Percentiles rank a stretch among this genome's conserved stretches.
These are phyloP conservation scores for Coemansia sp. DNA, from an alignment of 192 early-diverging fungal genomes.

Conservation along the genomic window DNA sequence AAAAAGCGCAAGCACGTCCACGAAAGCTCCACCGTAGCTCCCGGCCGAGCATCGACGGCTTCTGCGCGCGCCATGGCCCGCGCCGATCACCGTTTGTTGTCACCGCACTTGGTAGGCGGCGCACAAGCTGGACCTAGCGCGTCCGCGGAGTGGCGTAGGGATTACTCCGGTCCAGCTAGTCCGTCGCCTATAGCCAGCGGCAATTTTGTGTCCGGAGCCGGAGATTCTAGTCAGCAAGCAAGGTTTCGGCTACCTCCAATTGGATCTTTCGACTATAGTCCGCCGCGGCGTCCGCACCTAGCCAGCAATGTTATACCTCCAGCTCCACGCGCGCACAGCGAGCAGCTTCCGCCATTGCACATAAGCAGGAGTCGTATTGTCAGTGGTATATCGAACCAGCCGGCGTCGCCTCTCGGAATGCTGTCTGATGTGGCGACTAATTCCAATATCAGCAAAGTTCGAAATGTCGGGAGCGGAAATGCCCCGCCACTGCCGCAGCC, in stretches of 20 bases:
- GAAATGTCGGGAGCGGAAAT: background rate
- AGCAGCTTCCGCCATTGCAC: background rate
- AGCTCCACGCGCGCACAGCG: background rate
- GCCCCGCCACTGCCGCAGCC: background rate
- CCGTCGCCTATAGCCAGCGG: background rate
- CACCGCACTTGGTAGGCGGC: background rate
- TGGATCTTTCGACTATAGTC: slow-evolving; percentile 2
- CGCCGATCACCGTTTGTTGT: background rate
- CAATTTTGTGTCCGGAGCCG: background rate
- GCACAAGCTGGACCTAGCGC: background rate
- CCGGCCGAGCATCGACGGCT: background rate
- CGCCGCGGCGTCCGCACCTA: background rate
- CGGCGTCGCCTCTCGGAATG: slow-evolving; percentile 1
- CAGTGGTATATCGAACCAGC: background rate
- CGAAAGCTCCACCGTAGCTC: background rate
- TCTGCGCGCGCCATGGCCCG: background rate
- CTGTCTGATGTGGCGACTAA: slow-evolving; percentile 10
- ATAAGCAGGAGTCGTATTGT: background rate
- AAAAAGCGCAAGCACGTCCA: slow-evolving; percentile 1
- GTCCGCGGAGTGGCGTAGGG: background rate
- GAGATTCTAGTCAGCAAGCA: background rate
- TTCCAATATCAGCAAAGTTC: background rate
- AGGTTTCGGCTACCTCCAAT: background rate
- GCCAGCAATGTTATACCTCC: background rate
- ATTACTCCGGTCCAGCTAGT: background rate